Base-by-base conservation (phyloP, 345 rosid species). In the Zanthoxylum bungeanum region DNA sequence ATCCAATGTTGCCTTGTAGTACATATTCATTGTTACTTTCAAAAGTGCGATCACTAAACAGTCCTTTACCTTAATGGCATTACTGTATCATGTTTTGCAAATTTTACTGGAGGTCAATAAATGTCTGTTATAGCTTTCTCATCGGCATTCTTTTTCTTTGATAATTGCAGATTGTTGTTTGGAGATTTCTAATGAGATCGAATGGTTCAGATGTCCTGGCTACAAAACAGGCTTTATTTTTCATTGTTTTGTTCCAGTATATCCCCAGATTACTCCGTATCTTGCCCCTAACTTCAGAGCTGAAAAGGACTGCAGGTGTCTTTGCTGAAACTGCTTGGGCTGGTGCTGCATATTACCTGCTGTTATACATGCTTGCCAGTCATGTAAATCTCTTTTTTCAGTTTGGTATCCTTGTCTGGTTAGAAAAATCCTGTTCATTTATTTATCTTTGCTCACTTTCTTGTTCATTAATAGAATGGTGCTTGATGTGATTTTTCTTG, bases 321-420 rank as follows among this genome's bases (percentile, higher is more conserved):
- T 88, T 95, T 75, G 98, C 97, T 69, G 96, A 95, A 85, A 90
- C 98, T 34, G 96, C 96, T 40, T 92, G 98, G 99, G 96, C 98
- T 28, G 99, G 99, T 78, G 99, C 99, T 78, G 99, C 90, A 39
- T 92, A 80, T 81, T 92, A 95, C 81, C 78, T 95, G 85, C 88
- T 95, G 24, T 71, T 92, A 64, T 95, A 92, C 88, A 90, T 95
- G 97, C 98, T 95, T 68, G 97, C 96, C 42, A 95, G 99, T 85
- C 99, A 95, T 84, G 99, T 92, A 78, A 90, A 96, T 79, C 67
- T 78, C 66, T 72, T 44, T 67, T 70, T 44, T 10, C 37, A 30
- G 47, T 68, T 61, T 64, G 28, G 36, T 16, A 30, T 31, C 57
- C 36, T 70, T 57, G 46, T 70, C 67, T 40, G 37, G n/a, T 39